Evolutionary conservation across 345 rosid species (phyloP).

Genomic region (Murraya koenigii): DNA sequence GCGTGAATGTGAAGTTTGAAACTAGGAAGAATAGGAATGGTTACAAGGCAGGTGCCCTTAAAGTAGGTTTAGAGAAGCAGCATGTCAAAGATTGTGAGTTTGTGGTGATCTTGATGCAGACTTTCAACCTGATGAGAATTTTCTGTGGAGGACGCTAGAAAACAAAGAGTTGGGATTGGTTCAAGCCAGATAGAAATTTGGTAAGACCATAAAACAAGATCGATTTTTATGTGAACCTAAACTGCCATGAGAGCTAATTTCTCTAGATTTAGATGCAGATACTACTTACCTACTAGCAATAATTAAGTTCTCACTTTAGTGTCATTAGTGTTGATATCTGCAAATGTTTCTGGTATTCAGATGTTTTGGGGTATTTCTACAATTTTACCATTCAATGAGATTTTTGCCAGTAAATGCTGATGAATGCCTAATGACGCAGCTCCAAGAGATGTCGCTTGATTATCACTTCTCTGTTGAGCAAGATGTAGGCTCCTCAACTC

Average conservation of each 20-base stretch:
- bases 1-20: conserved; percentile 33
- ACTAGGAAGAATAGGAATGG: conserved; percentile 29
- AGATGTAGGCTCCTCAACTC: conserved; percentile 56
- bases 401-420: conserved; percentile 39
- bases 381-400: neutral
- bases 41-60: conserved; percentile 38
- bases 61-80: conserved; percentile 28
- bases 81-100: conserved; percentile 31
- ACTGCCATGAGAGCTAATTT: too few species aligned
- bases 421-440: conserved; percentile 52
- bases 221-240: neutral
- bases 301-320: neutral
- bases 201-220: conserved; percentile 8
- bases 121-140: conserved; percentile 39
- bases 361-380: neutral
- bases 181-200: conserved; percentile 37
- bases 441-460: conserved; percentile 60
- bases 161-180: conserved; percentile 33
- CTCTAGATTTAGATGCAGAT: neutral
- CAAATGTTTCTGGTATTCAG: neutral
- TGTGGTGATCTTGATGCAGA: conserved; percentile 38
- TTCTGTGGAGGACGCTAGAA: conserved; percentile 26
- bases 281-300: neutral
- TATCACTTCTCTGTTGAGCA: conserved; percentile 55
- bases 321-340: neutral